These are phyloP conservation scores for Pythium pyrilobum DNA, from an alignment of 352 stramenopile species.

Conservation along the genomic window DNA sequence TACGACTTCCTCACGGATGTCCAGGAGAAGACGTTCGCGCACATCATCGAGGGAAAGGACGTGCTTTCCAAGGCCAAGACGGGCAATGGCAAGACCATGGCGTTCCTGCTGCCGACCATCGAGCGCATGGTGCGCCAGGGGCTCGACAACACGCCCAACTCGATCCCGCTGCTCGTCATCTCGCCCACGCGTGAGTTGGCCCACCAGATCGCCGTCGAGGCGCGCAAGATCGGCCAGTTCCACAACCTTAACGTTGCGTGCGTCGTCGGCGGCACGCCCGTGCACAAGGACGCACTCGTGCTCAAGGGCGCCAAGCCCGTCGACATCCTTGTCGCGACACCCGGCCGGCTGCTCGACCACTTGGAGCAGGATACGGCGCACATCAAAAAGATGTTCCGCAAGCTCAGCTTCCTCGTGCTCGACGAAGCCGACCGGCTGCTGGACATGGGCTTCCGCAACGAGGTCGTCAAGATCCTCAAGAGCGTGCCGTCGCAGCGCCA, in stretches of 20 bases:
- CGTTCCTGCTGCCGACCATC: constrained; percentile 52
- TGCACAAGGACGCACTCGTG: constrained; percentile 54
- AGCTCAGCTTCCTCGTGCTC: constrained; percentile 71
- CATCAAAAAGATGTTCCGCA: constrained; percentile 54
- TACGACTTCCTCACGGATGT: constrained; percentile 82
- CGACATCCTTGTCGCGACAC: constrained; percentile 95
- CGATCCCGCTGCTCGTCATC: constrained; percentile 79
- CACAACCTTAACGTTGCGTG: constrained; percentile 60
- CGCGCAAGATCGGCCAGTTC: constrained; percentile 81
- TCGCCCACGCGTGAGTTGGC: constrained; percentile 90
- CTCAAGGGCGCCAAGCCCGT: constrained; percentile 35
- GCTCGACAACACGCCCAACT: constrained; percentile 10
- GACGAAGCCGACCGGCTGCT: constrained; percentile 97
- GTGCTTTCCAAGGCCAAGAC: constrained; percentile 83
- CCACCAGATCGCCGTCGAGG: constrained; percentile 89
- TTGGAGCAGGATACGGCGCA: constrained; percentile 89
- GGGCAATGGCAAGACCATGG: constrained; percentile 80
- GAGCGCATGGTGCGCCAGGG: constrained; percentile 75
- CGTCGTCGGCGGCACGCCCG: constrained; percentile 88
- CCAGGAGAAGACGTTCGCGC: constrained; percentile 66
- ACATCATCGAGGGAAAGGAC: constrained; percentile 60
- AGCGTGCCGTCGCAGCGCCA: constrained; percentile 68
- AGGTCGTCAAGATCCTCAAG: constrained; percentile 90
- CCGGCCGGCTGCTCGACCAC: constrained; percentile 95
- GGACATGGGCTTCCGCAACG: constrained; percentile 93